Evolutionary conservation across 306 rosid species (phyloP), one percentile per base, ranked within the genome.

Genomic region (Acmispon strigosus): DNA sequence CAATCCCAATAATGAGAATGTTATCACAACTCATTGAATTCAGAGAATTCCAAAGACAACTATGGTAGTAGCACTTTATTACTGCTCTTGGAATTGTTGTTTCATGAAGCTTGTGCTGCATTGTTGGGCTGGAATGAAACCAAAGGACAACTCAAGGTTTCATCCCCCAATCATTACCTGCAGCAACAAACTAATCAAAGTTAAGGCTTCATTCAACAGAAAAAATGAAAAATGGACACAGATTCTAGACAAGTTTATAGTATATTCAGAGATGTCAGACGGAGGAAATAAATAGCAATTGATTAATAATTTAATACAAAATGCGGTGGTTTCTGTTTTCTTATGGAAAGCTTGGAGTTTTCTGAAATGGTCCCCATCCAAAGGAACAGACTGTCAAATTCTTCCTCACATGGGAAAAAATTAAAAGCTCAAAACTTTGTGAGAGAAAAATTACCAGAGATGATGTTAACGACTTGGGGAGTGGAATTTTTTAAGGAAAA

Each of bases 381-480:
- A 61, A 64, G 77, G 19, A 72, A 88, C 97, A 91, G 90, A 74
- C 87, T 88, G 92, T 90, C 92, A 89, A 78, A 81, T 78, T 79
- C 80, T 82, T 78, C 81, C 72, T 84, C 89, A 79, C 87, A 80
- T 88, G 83, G 80, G 68, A 52, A 65, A 63, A 55, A 66, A 7
- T 8, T 37, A 22, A 7, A 55, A 66, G 12, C 9, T 45, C 34
- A 7, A 14, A 56, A 66, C 37, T 50, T 48, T 47, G 52, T 18
- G 27, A 62, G 52, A 53, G 45, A 47, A 48, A 57, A 56, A 69
- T 71, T 53, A 71, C 90, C 75, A 54, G 27, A 62, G 65, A 64
- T 45, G 41, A 78, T 51, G 75, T 61, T 53, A 73, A 82, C 45
- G 69, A 81, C 78, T 76, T 70, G 65, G 61, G 41, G 75, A 60